Conservation (phyloP, 1,284 basidiomycete species). For the Abortiporus biennis region DNA sequence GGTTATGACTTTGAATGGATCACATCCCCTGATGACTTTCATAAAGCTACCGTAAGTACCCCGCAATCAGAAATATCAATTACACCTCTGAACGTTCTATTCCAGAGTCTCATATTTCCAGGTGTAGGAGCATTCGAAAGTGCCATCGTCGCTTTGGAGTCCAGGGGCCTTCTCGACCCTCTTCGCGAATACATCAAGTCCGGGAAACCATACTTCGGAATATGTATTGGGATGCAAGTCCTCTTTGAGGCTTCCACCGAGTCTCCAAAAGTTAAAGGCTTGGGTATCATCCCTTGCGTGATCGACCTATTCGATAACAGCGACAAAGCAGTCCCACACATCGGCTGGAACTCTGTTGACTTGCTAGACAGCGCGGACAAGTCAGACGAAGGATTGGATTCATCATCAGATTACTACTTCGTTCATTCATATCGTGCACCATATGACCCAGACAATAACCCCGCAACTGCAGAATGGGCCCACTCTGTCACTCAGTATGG, state of each 20-base stretch:
- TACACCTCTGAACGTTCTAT: constrained; percentile 11
- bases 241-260: constrained; percentile 88
- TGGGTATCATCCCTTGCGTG: constrained; percentile 68
- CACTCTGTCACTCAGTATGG: constrained; percentile 93
- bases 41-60: constrained; percentile 79
- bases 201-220: constrained; percentile 93
- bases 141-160: constrained; percentile 75
- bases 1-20: constrained; percentile 94
- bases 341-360: constrained; percentile 90
- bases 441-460: constrained; percentile 52
- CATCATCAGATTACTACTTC: constrained; percentile 82
- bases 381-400: constrained; percentile 37
- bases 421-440: constrained; percentile 93
- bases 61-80: constrained; percentile 6
- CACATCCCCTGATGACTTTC: constrained; percentile 77
- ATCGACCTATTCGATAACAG: constrained; percentile 63
- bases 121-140: constrained; percentile 96
- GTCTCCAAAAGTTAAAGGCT: constrained; percentile 49
- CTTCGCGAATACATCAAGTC: constrained; percentile 81
- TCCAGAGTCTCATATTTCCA: constrained; percentile 91
- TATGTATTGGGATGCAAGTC: constrained; percentile 98
- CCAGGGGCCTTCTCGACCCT: constrained; percentile 76
- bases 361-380: constrained; percentile 39
- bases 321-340: constrained; percentile 93
- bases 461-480: constrained; percentile 65